phyloP scores from a whole-genome alignment of 495 filamentous ascomycete genomes.

The Talaromyces thailandensis region DNA sequence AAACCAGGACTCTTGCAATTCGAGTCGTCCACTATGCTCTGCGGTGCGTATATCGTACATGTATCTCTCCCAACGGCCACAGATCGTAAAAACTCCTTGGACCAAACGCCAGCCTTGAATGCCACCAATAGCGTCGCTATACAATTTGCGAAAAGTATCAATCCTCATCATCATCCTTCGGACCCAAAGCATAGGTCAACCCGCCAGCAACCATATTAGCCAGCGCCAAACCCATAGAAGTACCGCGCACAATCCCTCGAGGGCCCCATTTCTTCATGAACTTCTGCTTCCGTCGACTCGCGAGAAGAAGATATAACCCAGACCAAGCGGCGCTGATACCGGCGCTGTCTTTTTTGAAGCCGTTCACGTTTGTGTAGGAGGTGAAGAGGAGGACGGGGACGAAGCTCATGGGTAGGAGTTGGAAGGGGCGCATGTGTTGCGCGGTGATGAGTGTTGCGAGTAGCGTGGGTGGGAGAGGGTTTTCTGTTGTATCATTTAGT shows the following conservation, averaged over 20 bases:
- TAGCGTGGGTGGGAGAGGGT: conserved; percentile 65
- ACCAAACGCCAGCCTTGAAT: conserved; percentile 8
- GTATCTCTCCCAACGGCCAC: neutral
- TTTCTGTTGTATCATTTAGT: conserved; percentile 43
- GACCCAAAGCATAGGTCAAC: conserved; percentile 59
- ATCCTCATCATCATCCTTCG: conserved; percentile 44
- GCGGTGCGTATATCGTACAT: neutral
- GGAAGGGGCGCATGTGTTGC: conserved; percentile 68
- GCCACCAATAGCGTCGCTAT: neutral
- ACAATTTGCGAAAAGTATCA: neutral
- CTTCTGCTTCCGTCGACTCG: conserved; percentile 52
- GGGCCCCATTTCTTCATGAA: conserved; percentile 53
- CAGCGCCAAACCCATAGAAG: conserved; percentile 60
- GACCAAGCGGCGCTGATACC: conserved; percentile 82
- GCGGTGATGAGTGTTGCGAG: conserved; percentile 73
- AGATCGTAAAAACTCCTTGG: neutral
- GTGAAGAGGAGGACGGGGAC: conserved; percentile 77
- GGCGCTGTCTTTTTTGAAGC: conserved; percentile 72
- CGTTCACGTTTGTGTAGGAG: conserved; percentile 72
- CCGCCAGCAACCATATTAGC: conserved; percentile 65
- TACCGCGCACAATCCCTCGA: conserved; percentile 60
- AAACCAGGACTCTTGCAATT: neutral
- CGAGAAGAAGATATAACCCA: conserved; percentile 73
- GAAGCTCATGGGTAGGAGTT: conserved; percentile 69
- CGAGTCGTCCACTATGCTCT: neutral